Evolutionary conservation across 1,284 basidiomycete genomes (phyloP).

Genomic region (Ustanciosporium gigantosporum): DNA sequence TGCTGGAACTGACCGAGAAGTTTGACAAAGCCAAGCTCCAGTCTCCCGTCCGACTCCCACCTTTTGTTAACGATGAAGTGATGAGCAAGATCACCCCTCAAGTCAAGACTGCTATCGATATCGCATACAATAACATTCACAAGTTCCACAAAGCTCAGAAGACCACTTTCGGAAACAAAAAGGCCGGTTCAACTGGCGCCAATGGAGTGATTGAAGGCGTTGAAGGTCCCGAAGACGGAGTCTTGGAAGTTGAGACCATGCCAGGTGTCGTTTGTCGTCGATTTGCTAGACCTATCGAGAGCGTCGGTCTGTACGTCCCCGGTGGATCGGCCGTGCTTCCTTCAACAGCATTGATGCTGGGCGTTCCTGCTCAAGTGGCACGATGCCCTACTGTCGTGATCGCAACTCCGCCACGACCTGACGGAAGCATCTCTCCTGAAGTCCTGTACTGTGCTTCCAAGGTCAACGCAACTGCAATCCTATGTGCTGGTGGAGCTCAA

Average conservation of each 20-base stretch:
- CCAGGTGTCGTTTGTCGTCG: conserved; percentile 76
- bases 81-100: conserved; percentile 53
- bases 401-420: conserved; percentile 83
- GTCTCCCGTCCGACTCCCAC: conserved; percentile 62
- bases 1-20: conserved; percentile 87
- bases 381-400: conserved; percentile 90
- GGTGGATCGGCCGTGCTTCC: conserved; percentile 96
- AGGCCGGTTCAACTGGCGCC: conserved; percentile 37
- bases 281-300: conserved; percentile 88
- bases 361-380: conserved; percentile 95
- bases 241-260: conserved; percentile 90
- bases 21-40: conserved; percentile 80
- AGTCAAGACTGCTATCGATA: conserved; percentile 81
- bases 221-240: conserved; percentile 67
- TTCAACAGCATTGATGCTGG: conserved; percentile 96
- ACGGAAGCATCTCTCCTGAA: conserved; percentile 58
- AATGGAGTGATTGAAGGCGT: conserved; percentile 5
- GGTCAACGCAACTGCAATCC: conserved; percentile 61
- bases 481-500: conserved; percentile 81
- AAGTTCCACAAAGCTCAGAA: conserved; percentile 60
- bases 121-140: conserved; percentile 87
- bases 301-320: conserved; percentile 95
- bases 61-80: conserved; percentile 65
- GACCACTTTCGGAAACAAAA: conserved; percentile 65
- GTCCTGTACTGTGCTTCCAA: conserved; percentile 59